Evolutionary conservation across 2,329 filamentous ascomycete genomes (phyloP), one percentile per base, ranked within the genome.

Genomic region (Paracoccidioides lutzii): DNA sequence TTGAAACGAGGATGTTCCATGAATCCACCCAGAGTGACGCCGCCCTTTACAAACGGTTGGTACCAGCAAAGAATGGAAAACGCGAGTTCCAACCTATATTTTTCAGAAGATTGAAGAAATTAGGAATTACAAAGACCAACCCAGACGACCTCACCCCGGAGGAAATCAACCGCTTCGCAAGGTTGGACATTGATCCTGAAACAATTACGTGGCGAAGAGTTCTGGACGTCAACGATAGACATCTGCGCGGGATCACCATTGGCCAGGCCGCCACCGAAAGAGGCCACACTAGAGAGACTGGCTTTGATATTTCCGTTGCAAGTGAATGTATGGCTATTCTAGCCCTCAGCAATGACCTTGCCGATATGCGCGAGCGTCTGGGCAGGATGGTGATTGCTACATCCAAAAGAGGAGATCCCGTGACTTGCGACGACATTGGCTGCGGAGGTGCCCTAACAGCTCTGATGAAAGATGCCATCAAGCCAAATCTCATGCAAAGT

Each of bases 271-370:
- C 87, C 3, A 95, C 91, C 0, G 93, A 98, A 73, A 95, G 90
- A 75, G 90, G 90, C 12, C 83, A 89, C 63, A 87, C 82, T 32
- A 83, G 93, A 59, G 81, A 93, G 71, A 97, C 93, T 37, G 90
- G 88, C 46, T 98, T 98, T 66, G 93, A 98, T 68, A 98, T 98
- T 62, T 95, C 91, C 0, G 93, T 98, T 35, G 93, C 93, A 44
- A 94, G 88, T 70, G 93, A 97, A 72, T 95, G 90, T 70, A 98
- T 98, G 93, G 93, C 93, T 59, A 95, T 98, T 59, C 82, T 98
- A 56, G 93, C 93, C 8, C 81, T 98, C 62, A 94, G 89, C 75
- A 96, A 89, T 60, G 83, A 85, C 68, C 78, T 97, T 59, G 76
- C 78, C 37, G 93, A 98, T 66, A 87, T 98, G 84, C 83, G 93